phyloP scores from a whole-genome alignment of 306 rosid genomes.

The Argentina anserina region DNA sequence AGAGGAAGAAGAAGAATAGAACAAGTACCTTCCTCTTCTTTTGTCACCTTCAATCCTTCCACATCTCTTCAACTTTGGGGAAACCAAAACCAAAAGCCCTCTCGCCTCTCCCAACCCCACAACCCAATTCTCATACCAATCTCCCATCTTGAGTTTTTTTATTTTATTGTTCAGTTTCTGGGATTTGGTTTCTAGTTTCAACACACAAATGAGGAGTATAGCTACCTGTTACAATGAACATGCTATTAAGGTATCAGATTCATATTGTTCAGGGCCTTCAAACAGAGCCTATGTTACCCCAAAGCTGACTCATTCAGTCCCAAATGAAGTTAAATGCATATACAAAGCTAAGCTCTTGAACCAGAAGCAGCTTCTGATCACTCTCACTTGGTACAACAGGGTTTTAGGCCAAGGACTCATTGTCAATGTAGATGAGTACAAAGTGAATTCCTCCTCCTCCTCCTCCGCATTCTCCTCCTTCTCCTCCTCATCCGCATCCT shows the following conservation, averaged over 20 bases:
- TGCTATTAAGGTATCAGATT: conserved; percentile 73
- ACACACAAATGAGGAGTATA: conserved; percentile 55
- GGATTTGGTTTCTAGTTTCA: conserved; percentile 7
- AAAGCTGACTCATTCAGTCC: conserved; percentile 41
- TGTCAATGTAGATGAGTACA: conserved; percentile 26
- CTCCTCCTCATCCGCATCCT: background rate
- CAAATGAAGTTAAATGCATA: conserved; percentile 41
- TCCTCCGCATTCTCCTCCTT: background rate
- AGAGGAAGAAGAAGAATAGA: background rate
- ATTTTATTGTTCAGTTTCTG: too few relatives aligned
- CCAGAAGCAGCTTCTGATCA: conserved; percentile 39
- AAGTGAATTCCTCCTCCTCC: background rate
- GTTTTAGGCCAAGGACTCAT: conserved; percentile 43
- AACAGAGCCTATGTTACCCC: conserved; percentile 41
- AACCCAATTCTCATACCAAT: conserved; percentile 1
- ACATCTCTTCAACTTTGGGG: conserved; percentile 23
- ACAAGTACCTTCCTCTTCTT: conserved; percentile 8
- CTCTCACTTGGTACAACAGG: conserved; percentile 50
- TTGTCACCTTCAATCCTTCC: conserved; percentile 38
- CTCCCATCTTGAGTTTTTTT: background rate
- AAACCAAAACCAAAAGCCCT: conserved; percentile 24
- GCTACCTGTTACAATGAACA: conserved; percentile 87
- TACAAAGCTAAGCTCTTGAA: conserved; percentile 47
- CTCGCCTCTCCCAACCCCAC: conserved; percentile 5
- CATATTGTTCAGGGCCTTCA: conserved; percentile 79